These are phyloP conservation scores for Aspergillus affinis DNA, from an alignment of 495 filamentous ascomycete genomes.

Conservation along the genomic window DNA sequence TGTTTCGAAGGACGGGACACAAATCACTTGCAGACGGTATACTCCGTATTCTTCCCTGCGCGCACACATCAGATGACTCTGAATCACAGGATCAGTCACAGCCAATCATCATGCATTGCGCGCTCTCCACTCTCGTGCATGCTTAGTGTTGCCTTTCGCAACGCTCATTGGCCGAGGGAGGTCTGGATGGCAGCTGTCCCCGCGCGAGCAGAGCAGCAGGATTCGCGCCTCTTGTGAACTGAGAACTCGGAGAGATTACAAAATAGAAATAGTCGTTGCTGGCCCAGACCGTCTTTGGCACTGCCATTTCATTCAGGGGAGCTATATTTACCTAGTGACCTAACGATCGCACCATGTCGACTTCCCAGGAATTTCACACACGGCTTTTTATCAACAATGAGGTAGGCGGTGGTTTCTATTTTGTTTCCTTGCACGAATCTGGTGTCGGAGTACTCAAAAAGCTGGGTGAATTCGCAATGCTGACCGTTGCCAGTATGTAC, in stretches of 20 bases:
- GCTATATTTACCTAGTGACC: no score
- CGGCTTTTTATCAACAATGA: conserved; percentile 18
- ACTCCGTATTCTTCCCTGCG: no score
- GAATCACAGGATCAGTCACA: background rate
- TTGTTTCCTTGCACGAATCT: background rate
- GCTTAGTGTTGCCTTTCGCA: background rate
- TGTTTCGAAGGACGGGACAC: no score
- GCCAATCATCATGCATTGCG: conserved; percentile 3
- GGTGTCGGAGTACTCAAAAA: background rate
- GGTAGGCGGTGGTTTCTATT: conserved; percentile 2
- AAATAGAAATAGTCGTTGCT: no score
- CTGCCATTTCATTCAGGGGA: no score
- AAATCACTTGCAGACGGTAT: no score
- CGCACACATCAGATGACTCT: background rate
- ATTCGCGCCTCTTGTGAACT: no score
- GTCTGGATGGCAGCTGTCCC: no score
- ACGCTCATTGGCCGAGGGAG: background rate
- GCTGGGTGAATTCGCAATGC: background rate
- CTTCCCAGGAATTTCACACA: conserved; percentile 3
- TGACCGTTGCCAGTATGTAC: conserved; percentile 10
- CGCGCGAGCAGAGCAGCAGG: no score
- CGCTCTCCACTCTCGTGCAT: background rate
- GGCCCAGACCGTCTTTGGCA: no score
- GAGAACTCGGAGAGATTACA: no score
- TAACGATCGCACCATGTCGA: background rate